Conservation (phyloP, 352 stramenopile species). For the Phytophthora sojae region DNA sequence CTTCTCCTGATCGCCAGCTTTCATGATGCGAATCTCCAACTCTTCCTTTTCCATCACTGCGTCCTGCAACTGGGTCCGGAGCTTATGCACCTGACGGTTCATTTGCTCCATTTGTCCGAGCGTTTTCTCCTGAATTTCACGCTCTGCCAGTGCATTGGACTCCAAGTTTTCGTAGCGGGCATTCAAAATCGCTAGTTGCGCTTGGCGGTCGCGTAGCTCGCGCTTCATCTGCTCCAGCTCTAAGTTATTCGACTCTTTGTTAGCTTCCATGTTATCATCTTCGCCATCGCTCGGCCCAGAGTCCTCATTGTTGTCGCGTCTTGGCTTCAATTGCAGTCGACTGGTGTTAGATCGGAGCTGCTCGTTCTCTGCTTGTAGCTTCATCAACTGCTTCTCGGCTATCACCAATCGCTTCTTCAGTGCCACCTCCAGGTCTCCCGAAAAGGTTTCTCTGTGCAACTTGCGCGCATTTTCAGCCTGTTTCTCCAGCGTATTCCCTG, state of each 20-base stretch:
- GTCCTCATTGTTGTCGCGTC: conserved; percentile 49
- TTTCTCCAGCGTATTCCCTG: conserved; percentile 40
- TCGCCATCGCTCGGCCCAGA: conserved; percentile 42
- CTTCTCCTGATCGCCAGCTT: conserved; percentile 81
- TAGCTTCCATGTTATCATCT: conserved; percentile 16
- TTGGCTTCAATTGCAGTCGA: conserved; percentile 13
- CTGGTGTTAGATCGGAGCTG: conserved; percentile 41
- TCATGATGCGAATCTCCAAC: conserved; percentile 63
- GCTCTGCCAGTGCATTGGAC: conserved; percentile 77
- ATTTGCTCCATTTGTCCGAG: conserved; percentile 90
- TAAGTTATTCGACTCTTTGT: conserved; percentile 22
- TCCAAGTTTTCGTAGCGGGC: conserved; percentile 92
- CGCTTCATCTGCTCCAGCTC: conserved; percentile 71
- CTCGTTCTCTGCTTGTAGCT: conserved; percentile 77
- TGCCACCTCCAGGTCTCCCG: conserved; percentile 68
- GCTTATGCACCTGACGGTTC: conserved; percentile 92
- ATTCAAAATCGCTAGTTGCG: conserved; percentile 86
- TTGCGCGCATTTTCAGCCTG: conserved; percentile 60
- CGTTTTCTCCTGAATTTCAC: conserved; percentile 92
- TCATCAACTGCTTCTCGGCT: conserved; percentile 75
- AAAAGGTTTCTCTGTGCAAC: conserved; percentile 58
- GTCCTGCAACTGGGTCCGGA: conserved; percentile 86
- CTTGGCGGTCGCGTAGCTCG: conserved; percentile 83
- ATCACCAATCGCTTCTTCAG: conserved; percentile 77
- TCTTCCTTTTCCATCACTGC: conserved; percentile 82